Conservation (phyloP, 2,329 filamentous ascomycete species). For the Colletotrichum spinosum region DNA sequence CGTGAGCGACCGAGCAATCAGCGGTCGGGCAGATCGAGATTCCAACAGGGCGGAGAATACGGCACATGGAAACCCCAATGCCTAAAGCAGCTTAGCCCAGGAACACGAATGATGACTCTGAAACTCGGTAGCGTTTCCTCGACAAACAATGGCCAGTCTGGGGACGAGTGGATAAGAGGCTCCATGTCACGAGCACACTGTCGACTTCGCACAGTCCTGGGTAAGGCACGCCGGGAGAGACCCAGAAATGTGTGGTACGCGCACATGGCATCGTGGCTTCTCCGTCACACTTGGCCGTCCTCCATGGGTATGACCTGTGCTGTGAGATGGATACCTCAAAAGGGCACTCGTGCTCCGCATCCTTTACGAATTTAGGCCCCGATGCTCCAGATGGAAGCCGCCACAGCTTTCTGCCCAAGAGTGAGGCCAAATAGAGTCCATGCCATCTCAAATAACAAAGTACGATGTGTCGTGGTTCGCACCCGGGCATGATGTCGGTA, state of each 20-base stretch:
- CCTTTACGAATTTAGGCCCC: background rate
- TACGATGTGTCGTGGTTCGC: slow-evolving; percentile 19
- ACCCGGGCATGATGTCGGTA: slow-evolving; percentile 3
- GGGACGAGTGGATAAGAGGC: slow-evolving; percentile 11
- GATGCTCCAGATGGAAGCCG: slow-evolving; percentile 6
- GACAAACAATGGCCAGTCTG: slow-evolving; percentile 33
- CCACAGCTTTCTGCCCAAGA: background rate
- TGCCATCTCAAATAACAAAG: slow-evolving; percentile 17
- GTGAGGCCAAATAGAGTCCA: background rate
- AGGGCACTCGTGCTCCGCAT: too few species aligned
- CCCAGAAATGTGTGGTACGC: slow-evolving; percentile 26
- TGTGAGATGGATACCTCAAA: too few species aligned
- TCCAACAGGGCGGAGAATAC: slow-evolving; percentile 13
- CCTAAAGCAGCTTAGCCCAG: slow-evolving; percentile 31
- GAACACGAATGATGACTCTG: slow-evolving; percentile 36
- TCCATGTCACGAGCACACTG: slow-evolving; percentile 6
- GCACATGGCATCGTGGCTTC: slow-evolving; percentile 28
- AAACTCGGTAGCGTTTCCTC: slow-evolving; percentile 38
- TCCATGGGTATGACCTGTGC: slow-evolving; percentile 15
- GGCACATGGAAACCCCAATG: background rate
- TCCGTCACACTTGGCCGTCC: slow-evolving; percentile 9
- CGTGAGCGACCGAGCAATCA: too few species aligned
- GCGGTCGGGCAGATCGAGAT: slow-evolving; percentile 4
- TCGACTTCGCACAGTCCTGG: slow-evolving; percentile 8
- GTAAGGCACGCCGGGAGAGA: slow-evolving; percentile 16